Percentiles rank a stretch among this genome's conserved stretches.
Conservation (phyloP, 805 yeast species). For the Saccharomycopsis javanensis region DNA sequence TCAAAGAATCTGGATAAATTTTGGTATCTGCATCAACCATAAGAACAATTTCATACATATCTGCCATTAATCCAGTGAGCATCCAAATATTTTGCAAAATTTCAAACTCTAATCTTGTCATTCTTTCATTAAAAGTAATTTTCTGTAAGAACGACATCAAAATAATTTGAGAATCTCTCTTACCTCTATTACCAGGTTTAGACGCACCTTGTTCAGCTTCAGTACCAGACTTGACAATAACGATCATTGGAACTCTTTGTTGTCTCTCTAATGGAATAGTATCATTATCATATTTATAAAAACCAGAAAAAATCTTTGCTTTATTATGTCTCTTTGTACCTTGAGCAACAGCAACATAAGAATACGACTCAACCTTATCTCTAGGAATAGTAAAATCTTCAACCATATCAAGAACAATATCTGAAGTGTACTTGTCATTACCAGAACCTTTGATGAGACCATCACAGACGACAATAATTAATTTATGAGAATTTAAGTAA, state of each 20-base stretch:
- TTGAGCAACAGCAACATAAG: constrained; percentile 92
- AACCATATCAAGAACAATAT: constrained; percentile 81
- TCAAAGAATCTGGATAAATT: constrained; percentile 76
- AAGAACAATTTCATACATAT: constrained; percentile 66
- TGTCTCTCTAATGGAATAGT: constrained; percentile 76
- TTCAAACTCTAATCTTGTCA: constrained; percentile 83
- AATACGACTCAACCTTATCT: constrained; percentile 70
- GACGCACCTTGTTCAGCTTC: constrained; percentile 61
- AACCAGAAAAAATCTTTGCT: constrained; percentile 96
- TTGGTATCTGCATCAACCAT: constrained; percentile 96
- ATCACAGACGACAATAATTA: constrained; percentile 80
- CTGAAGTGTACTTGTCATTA: constrained; percentile 80
- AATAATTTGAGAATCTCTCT: constrained; percentile 87
- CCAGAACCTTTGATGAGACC: constrained; percentile 94
- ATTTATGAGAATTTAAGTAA: constrained; percentile 89
- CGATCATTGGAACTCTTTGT: constrained; percentile 70
- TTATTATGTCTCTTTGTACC: constrained; percentile 93
- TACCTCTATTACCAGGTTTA: constrained; percentile 92
- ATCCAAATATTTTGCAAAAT: constrained; percentile 67
- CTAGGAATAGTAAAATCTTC: constrained; percentile 59
- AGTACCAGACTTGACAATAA: constrained; percentile 82
- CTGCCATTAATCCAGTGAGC: constrained; percentile 78
- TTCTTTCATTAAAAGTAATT: constrained; percentile 84
- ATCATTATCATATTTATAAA: constrained; percentile 70
- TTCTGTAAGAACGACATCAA: constrained; percentile 85